Percentiles rank a stretch among this genome's conserved stretches.
These are phyloP conservation scores for Solanum chilense DNA, from an alignment of 257 asterid species.

Conservation along the genomic window DNA sequence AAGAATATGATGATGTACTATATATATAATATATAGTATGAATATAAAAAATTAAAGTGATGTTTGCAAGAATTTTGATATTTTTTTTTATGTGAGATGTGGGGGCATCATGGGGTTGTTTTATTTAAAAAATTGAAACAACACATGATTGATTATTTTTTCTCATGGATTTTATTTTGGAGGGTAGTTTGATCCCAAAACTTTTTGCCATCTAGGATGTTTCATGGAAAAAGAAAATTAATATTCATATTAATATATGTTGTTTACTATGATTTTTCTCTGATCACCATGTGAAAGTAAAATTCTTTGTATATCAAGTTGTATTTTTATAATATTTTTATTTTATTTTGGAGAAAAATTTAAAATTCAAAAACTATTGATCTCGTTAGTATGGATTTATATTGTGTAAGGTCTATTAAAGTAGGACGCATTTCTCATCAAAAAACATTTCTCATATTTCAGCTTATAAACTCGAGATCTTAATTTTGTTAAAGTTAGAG, in stretches of 20 bases:
- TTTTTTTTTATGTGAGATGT: neutral
- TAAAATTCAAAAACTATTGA: neutral
- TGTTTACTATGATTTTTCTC: rapidly evolving
- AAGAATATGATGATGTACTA: neutral
- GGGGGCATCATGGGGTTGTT: neutral
- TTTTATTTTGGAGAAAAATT: neutral
- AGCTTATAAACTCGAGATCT: neutral
- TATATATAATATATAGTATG: neutral
- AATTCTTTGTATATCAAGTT: neutral
- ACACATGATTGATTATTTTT: neutral
- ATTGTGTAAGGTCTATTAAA: neutral
- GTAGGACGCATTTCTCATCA: too few species aligned
- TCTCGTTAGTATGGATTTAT: neutral
- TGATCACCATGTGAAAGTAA: neutral
- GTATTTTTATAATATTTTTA: neutral
- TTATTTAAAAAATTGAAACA: neutral
- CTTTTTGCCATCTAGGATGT: neutral
- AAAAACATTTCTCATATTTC: neutral
- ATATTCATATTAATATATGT: neutral
- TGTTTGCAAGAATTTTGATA: neutral
- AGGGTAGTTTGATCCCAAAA: neutral
- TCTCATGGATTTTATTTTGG: neutral
- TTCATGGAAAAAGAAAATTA: neutral
- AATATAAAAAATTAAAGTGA: neutral
- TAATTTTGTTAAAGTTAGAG: neutral